Base-by-base conservation (phyloP, 306 rosid species). In the Hippophae gyantsensis region DNA sequence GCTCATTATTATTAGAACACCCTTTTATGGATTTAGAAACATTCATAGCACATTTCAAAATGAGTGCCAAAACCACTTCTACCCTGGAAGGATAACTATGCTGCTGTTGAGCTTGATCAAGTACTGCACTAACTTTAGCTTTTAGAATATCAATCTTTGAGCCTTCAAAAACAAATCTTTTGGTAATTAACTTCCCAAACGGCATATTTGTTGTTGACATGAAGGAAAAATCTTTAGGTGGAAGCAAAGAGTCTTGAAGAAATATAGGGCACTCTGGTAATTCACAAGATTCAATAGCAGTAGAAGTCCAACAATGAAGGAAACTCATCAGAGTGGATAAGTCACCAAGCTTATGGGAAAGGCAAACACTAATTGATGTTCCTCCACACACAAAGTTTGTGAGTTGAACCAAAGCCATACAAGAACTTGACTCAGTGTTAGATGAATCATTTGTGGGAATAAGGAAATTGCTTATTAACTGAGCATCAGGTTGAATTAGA, bases 1-100 rank as follows among this genome's bases (percentile, higher is more conserved):
- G 51, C 38, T 32, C 23, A 27, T 55, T 51, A 8, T 18, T 12
- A 11, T 6, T 47, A 8, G 42, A 6, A 6, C 1, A 3, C 5
- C 10, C 5, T 18, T 49, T 13, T 6, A 12, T 2, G 6, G 68
- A 18, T 23, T 9, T 12, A 18, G 60, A 7, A 0, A 43, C 68
- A 6, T 49, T 7, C 8, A 54, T 64, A 6, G 43, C 44, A 23
- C 42, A 52, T 64, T 64, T 64, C 43, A 52, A 11, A 6, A 64
- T 52, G 6, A 43, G 68, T 7, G 44, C 43, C 7, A 54, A 8
- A 43, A 64, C 60, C 10, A 26, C 58, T 14, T 64, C 68, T n/a
- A 54, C 60, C 13, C 58, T n/a, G 1, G 68, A 42, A 43, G 13
- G 51, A 25, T 10, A 2, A 7, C 43, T 4, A 3, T 13, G 41